Evolutionary conservation across 2,329 filamentous ascomycete genomes (phyloP).

Genomic region (Cryphonectria nitschkei): DNA sequence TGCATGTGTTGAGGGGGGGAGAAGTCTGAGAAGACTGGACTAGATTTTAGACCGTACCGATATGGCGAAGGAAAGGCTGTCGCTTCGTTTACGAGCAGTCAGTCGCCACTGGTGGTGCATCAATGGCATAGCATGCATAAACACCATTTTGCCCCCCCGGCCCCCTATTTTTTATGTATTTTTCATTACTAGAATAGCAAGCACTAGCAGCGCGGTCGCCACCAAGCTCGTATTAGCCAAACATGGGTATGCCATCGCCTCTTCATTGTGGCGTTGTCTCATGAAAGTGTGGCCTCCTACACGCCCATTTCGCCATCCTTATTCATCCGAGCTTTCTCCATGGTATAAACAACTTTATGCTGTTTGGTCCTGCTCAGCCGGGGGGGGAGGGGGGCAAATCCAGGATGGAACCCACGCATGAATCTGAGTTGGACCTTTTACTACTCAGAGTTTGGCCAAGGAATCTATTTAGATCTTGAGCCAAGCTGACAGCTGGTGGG

Average conservation of each 20-base stretch:
- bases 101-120: not conserved
- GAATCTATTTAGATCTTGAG: not conserved
- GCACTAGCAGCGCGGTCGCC: not conserved
- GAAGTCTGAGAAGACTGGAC: not conserved
- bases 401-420: slow-evolving; percentile 16
- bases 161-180: too few species aligned
- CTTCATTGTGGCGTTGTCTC: not conserved
- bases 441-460: not conserved
- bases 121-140: not conserved
- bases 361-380: not conserved
- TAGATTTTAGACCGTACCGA: not conserved
- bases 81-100: not conserved
- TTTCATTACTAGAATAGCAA: not conserved
- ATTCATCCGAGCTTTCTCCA: not conserved
- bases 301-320: not conserved
- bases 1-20: not conserved
- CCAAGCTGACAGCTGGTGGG: not conserved
- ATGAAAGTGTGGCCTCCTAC: not conserved
- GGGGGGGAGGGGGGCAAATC: not conserved
- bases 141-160: not conserved
- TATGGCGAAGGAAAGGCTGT: not conserved
- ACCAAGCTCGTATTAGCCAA: not conserved
- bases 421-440: not conserved
- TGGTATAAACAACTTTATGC: not conserved
- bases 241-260: not conserved